Base-by-base conservation (phyloP, 257 asterid species). In the Phtheirospermum japonicum region DNA sequence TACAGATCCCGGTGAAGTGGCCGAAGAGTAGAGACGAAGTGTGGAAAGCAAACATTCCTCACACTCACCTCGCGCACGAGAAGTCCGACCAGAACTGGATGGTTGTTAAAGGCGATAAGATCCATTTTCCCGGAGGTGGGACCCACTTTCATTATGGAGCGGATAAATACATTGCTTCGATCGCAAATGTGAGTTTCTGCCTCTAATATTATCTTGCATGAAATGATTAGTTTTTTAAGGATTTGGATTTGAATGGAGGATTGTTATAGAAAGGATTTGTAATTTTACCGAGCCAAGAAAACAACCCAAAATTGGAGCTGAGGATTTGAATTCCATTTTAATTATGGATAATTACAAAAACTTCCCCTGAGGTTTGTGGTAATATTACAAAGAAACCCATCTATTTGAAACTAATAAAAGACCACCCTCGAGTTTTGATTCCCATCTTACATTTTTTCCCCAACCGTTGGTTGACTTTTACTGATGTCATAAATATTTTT, bases 51-150 rank as follows among this genome's bases (percentile, higher is more conserved):
- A 88, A 88, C 74, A 86, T 88, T 64, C 96, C 96, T 42, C 96
- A 88, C 76, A 88, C 95, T 4, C 95, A 88, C 76, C 96, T 88
- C 58, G 96, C 96, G 14, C 81, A 77, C 57, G 96, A 88, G 80
- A 88, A 88, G 74, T 88, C 96, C 48, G 96, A 88, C 78, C 96
- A 88, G 81, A 88, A 88, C 67, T 88, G 96, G 96, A 88, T 88
- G 96, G 87, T 86, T 83, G 96, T 78, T 18, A 86, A 82, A 71
- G 95, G 95, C n/a, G 93, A 85, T 14, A 88, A 82, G 78, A 83
- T 86, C 4, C 14, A 61, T 11, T 88, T 88, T 73, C 96, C 96
- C 43, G 96, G 96, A 20, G 96, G 96, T 33, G 96, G 96, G 68
- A 88, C 96, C 50, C 96, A 88, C 79, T 88, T 88, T 71, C 96